A percentile compares a stretch with the other conserved stretches of the same genome.
phyloP scores from a whole-genome alignment of 1,284 basidiomycete genomes.

The Pascua guehoae region DNA sequence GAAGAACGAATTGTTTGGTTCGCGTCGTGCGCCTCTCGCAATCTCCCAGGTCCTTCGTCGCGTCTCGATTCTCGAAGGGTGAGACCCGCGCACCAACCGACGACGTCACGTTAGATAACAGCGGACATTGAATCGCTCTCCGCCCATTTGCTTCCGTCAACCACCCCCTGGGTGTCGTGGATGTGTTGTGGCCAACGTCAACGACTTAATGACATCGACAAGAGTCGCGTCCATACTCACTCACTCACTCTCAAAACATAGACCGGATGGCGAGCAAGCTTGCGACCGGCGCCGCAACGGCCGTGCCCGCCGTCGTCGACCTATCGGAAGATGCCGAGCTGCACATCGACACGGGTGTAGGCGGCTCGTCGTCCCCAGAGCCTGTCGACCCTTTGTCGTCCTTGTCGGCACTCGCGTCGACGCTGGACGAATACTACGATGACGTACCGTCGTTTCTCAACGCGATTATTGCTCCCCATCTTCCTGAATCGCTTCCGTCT shows the following conservation, averaged over 20 bases:
- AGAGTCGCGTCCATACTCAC: background rate
- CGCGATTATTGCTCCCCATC: conserved; percentile 31
- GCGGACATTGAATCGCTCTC: background rate
- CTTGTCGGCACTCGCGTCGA: conserved; percentile 33
- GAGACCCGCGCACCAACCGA: no score
- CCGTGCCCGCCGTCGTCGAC: conserved; percentile 7
- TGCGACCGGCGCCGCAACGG: background rate
- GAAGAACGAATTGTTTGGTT: no score
- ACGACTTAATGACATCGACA: background rate
- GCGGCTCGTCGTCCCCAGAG: conserved; percentile 5
- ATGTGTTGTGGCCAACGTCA: background rate
- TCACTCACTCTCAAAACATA: background rate
- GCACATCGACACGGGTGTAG: background rate
- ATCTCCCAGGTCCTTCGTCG: no score
- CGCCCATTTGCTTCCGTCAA: background rate
- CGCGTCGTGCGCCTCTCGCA: no score
- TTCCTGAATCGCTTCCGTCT: conserved; percentile 19
- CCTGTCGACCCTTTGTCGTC: conserved; percentile 21
- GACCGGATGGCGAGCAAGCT: conserved; percentile 12
- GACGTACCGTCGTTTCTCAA: conserved; percentile 47
- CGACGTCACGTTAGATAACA: conserved; percentile 4
- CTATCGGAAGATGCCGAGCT: background rate
- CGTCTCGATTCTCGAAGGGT: no score
- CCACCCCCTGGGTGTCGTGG: background rate
- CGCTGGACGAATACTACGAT: conserved; percentile 37